These are phyloP conservation scores for Rhodamnia argentea DNA, from an alignment of 345 rosid genomes.

Conservation along the genomic window DNA sequence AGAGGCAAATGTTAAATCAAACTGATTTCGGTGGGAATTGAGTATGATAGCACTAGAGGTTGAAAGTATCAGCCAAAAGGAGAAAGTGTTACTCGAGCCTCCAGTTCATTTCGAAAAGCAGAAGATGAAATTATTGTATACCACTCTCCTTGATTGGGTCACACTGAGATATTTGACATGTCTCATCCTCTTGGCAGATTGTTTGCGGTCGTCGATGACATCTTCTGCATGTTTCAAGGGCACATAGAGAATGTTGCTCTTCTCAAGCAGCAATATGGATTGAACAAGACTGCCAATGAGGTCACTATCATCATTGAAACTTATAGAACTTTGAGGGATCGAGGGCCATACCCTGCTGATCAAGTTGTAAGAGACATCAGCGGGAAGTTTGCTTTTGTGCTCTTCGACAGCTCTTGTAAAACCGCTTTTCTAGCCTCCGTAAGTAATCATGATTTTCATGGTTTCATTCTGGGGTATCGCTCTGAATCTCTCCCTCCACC, in stretches of 20 bases:
- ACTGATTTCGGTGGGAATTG: not conserved
- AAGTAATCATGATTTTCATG: slow-evolving; percentile 11
- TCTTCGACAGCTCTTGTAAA: slow-evolving; percentile 58
- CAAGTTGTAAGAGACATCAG: slow-evolving; percentile 86
- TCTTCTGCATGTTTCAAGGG: slow-evolving; percentile 96
- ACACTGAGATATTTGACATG: not conserved
- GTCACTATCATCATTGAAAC: slow-evolving; percentile 87
- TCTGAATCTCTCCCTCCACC: not conserved
- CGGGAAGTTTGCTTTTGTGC: slow-evolving; percentile 72
- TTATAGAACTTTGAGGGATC: slow-evolving; percentile 82
- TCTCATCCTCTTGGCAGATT: slow-evolving; percentile 26
- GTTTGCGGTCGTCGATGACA: slow-evolving; percentile 87
- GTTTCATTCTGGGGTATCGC: not conserved
- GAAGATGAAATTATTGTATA: not conserved
- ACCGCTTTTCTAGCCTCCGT: slow-evolving; percentile 62
- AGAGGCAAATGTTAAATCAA: not conserved
- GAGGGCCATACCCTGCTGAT: slow-evolving; percentile 96
- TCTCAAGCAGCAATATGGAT: slow-evolving; percentile 93
- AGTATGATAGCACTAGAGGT: not conserved
- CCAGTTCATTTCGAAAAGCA: not conserved
- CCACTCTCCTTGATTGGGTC: not conserved
- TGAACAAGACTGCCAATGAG: slow-evolving; percentile 81
- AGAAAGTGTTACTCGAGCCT: not conserved
- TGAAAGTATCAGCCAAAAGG: not conserved
- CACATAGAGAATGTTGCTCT: slow-evolving; percentile 73